Evolutionary conservation across 768 basidiomycete species (phyloP).

Genomic region (Naganishia kalamii): DNA sequence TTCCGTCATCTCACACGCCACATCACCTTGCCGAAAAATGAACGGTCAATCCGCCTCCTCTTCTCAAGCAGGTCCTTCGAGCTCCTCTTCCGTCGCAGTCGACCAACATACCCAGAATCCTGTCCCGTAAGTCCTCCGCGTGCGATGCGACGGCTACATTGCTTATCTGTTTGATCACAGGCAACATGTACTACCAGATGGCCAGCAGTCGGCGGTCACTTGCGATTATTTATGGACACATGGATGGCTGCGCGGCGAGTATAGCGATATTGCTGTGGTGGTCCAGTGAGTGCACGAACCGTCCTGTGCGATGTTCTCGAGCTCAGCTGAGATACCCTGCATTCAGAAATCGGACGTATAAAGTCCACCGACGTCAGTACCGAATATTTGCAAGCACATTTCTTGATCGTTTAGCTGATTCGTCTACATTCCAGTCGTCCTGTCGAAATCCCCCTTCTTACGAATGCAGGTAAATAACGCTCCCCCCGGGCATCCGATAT

Average conservation of each 20-base stretch:
- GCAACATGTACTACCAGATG: background rate
- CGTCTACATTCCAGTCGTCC: constrained; percentile 57
- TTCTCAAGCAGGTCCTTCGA: constrained; percentile 6
- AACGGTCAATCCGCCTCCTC: constrained; percentile 12
- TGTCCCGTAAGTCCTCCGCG: background rate
- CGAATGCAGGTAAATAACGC: constrained; percentile 81
- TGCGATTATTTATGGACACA: constrained; percentile 15
- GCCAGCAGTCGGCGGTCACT: constrained; percentile 1
- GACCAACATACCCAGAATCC: background rate
- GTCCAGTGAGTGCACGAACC: constrained; percentile 4
- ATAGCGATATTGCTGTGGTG: constrained; percentile 19
- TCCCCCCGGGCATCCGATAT: constrained; percentile 57
- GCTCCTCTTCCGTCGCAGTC: background rate
- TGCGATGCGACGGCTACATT: no score
- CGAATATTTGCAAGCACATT: background rate
- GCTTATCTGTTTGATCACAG: background rate
- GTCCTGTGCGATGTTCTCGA: background rate
- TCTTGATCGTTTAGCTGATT: background rate
- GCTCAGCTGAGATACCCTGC: background rate
- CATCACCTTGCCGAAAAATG: background rate
- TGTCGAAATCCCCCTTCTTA: constrained; percentile 80
- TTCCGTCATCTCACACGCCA: no score
- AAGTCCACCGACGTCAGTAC: constrained; percentile 40
- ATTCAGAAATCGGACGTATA: constrained; percentile 23
- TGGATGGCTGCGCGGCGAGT: constrained; percentile 19